phyloP scores from a whole-genome alignment of 331 rosid species.

The Rosa hybrid region DNA sequence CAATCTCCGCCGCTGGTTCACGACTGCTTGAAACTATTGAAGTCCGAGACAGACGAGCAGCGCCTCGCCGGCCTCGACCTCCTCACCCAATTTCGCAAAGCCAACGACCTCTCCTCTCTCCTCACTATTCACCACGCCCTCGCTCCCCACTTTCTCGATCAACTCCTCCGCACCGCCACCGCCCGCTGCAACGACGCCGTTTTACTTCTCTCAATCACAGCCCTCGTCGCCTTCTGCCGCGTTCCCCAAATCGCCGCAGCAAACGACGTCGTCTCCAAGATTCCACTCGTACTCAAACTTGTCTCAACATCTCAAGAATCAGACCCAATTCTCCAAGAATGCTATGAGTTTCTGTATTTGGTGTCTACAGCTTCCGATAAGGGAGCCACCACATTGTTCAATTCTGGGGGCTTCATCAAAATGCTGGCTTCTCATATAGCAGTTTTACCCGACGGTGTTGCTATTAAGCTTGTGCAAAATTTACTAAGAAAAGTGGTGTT shows the following conservation, averaged over 20 bases:
- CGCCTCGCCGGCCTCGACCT: neutral
- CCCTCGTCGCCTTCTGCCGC: conserved; percentile 66
- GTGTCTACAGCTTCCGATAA: conserved; percentile 63
- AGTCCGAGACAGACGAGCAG: neutral
- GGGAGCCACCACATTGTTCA: conserved; percentile 51
- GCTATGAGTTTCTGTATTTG: conserved; percentile 76
- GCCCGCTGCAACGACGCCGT: conserved; percentile 17
- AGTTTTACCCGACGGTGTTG: conserved; percentile 55
- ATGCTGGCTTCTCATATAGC: conserved; percentile 59
- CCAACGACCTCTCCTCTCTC: neutral
- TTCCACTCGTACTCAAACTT: conserved; percentile 62
- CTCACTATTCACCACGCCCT: neutral
- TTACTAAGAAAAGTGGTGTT: neutral
- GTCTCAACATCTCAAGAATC: conserved; percentile 39
- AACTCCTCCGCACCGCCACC: conserved; percentile 13
- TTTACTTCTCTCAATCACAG: too few relatives aligned
- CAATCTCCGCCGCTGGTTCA: neutral
- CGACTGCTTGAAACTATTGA: neutral
- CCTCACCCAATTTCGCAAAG: neutral
- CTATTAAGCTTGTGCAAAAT: conserved; percentile 54
- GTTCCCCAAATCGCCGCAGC: conserved; percentile 72
- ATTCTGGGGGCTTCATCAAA: conserved; percentile 54
- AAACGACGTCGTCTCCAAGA: conserved; percentile 56
- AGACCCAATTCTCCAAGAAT: conserved; percentile 59
- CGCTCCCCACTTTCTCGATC: neutral